phyloP scores from a whole-genome alignment of 306 rosid genomes.

The Cucurbita maxima region DNA sequence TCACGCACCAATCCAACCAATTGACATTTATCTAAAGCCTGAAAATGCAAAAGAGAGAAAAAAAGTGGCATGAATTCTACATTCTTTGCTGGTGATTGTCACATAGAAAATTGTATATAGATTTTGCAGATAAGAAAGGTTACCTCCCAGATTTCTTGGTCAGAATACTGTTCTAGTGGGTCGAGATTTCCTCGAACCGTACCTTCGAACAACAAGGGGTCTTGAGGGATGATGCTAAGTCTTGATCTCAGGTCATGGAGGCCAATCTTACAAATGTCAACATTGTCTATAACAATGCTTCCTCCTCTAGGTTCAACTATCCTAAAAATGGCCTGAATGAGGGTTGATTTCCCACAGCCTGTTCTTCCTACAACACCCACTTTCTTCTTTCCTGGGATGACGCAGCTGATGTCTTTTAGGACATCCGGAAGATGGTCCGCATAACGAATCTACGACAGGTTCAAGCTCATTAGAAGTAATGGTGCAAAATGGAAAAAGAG shows the following conservation, averaged over 20 bases:
- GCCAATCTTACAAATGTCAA: conserved; percentile 68
- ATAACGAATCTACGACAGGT: conserved; percentile 53
- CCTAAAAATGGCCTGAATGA: conserved; percentile 88
- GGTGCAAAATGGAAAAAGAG: neutral
- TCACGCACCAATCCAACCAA: conserved; percentile 50
- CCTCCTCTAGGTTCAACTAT: conserved; percentile 80
- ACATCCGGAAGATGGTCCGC: conserved; percentile 87
- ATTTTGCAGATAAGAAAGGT: neutral
- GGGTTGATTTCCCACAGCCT: conserved; percentile 92
- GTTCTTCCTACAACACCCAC: conserved; percentile 93
- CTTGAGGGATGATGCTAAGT: conserved; percentile 93
- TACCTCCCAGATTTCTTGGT: conserved; percentile 76
- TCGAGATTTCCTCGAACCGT: conserved; percentile 81
- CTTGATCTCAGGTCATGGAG: conserved; percentile 84
- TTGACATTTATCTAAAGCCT: conserved; percentile 89
- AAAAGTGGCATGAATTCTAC: neutral
- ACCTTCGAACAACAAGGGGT: conserved; percentile 82
- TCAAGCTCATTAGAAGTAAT: neutral
- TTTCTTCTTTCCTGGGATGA: conserved; percentile 80
- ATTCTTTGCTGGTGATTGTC: neutral
- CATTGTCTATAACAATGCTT: conserved; percentile 55
- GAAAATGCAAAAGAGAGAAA: conserved; percentile 3
- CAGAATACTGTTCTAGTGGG: conserved; percentile 55
- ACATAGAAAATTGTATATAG: neutral
- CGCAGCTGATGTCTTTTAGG: conserved; percentile 59